A percentile compares a stretch with the other conserved stretches of the same genome.
Evolutionary conservation across 345 rosid species (phyloP).

Genomic region (Hirschfeldia incana): DNA sequence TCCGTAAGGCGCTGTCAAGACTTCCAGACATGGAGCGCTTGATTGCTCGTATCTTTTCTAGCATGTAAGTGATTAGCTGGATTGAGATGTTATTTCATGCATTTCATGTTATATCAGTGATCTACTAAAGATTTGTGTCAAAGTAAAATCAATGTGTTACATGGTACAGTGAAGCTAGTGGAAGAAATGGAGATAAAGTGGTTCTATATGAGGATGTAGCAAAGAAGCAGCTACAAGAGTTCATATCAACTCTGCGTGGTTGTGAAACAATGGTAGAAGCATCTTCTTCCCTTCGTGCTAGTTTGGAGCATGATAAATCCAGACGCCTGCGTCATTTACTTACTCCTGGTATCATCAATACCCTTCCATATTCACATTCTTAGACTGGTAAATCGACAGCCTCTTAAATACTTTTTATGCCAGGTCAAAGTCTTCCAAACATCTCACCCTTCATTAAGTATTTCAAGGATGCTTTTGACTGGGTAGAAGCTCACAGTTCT

Average conservation of each 20-base stretch:
- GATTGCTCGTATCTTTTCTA: slow-evolving; percentile 74
- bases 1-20: slow-evolving; percentile 68
- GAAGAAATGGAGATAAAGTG: slow-evolving; percentile 88
- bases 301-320: slow-evolving; percentile 69
- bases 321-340: slow-evolving; percentile 62
- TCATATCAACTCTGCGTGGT: slow-evolving; percentile 79
- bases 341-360: slow-evolving; percentile 60
- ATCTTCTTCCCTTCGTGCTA: slow-evolving; percentile 67
- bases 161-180: slow-evolving; percentile 76
- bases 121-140: slow-evolving; percentile 5
- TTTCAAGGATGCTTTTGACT: slow-evolving; percentile 91
- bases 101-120: slow-evolving; percentile 5
- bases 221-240: slow-evolving; percentile 87
- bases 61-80: slow-evolving; percentile 55
- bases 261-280: slow-evolving; percentile 79
- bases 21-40: slow-evolving; percentile 97
- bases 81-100: slow-evolving; percentile 12
- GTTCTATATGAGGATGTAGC: slow-evolving; percentile 87
- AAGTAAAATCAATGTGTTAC: slow-evolving; percentile 6
- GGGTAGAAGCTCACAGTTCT: slow-evolving; percentile 84
- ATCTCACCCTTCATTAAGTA: slow-evolving; percentile 57
- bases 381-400: slow-evolving; percentile 9
- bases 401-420: slow-evolving; percentile 35
- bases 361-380: slow-evolving; percentile 12
- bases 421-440: slow-evolving; percentile 76